Conservation (phyloP, 2,329 filamentous ascomycete species). For the Fusarium miscanthi region DNA sequence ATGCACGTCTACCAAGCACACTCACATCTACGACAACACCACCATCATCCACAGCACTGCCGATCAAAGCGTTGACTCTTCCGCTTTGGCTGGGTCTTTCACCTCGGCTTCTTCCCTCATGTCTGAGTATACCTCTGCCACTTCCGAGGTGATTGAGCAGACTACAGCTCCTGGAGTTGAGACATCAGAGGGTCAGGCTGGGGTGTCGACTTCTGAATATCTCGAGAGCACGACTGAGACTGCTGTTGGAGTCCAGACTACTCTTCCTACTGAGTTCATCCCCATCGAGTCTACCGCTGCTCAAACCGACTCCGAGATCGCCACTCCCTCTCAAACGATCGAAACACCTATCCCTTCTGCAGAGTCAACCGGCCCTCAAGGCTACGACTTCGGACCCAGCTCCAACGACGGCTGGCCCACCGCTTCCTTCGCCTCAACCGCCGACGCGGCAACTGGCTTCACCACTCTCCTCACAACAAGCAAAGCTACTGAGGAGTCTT, state of each 20-base stretch:
- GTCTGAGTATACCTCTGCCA: neutral
- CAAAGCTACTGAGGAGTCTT: conserved; percentile 18
- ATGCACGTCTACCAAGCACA: conserved; percentile 19
- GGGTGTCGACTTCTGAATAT: neutral
- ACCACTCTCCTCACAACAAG: conserved; percentile 44
- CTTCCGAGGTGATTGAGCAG: neutral
- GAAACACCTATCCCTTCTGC: neutral
- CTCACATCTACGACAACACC: conserved; percentile 31
- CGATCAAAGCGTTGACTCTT: conserved; percentile 12
- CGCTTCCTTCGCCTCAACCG: conserved; percentile 14
- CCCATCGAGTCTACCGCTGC: neutral
- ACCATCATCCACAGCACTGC: conserved; percentile 22
- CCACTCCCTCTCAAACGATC: neutral
- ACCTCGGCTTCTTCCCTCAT: conserved; percentile 3
- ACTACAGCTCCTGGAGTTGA: neutral
- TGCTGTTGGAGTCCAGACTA: neutral
- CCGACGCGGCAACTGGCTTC: conserved; percentile 16
- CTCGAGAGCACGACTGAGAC: neutral
- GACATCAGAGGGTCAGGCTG: neutral
- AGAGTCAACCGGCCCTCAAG: conserved; percentile 12
- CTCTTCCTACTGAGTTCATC: conserved; percentile 1
- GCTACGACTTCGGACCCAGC: conserved; percentile 29
- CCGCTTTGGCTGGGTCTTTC: conserved; percentile 12
- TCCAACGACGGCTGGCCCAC: conserved; percentile 22
- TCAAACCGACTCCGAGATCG: neutral